Percentiles rank a stretch among this genome's conserved stretches.
These are phyloP conservation scores for Selenicereus undatus DNA, from an alignment of 148 eudicot species.

Conservation along the genomic window DNA sequence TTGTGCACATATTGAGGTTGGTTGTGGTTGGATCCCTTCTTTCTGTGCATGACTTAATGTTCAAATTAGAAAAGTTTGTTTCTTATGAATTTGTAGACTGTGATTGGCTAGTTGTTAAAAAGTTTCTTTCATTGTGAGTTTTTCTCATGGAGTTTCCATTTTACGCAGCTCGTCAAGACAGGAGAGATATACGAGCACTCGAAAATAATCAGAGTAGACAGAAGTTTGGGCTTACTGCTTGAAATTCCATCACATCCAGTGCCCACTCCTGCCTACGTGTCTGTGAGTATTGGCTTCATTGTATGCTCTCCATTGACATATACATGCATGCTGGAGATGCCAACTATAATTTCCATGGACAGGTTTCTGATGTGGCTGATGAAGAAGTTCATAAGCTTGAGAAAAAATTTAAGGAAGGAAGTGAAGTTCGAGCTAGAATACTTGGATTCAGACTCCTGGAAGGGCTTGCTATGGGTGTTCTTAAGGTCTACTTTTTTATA, in stretches of 20 bases:
- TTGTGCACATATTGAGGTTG: neutral
- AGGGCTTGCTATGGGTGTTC: conserved; percentile 84
- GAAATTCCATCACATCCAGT: conserved; percentile 66
- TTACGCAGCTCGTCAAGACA: conserved; percentile 58
- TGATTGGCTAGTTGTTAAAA: neutral
- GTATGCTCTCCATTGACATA: conserved; percentile 1
- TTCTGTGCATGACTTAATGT: neutral
- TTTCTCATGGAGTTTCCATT: conserved; percentile 13
- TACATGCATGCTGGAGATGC: conserved; percentile 7
- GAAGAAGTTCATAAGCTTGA: conserved; percentile 63
- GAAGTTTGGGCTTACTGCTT: conserved; percentile 77
- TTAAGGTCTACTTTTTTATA: conserved; percentile 53
- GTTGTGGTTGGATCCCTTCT: neutral
- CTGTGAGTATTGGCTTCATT: conserved; percentile 43
- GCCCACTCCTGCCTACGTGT: conserved; percentile 85
- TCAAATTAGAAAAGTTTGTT: neutral
- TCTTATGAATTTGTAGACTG: neutral
- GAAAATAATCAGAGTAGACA: conserved; percentile 73
- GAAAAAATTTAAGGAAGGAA: conserved; percentile 79
- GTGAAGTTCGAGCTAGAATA: conserved; percentile 67
- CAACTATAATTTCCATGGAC: conserved; percentile 19
- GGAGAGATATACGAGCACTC: conserved; percentile 82
- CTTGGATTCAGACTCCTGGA: conserved; percentile 90
- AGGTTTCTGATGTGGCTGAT: conserved; percentile 90
- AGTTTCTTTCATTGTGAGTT: neutral